Evolutionary conservation across 129 eudicot genomes (phyloP).

Genomic region (Artemisia annua): DNA sequence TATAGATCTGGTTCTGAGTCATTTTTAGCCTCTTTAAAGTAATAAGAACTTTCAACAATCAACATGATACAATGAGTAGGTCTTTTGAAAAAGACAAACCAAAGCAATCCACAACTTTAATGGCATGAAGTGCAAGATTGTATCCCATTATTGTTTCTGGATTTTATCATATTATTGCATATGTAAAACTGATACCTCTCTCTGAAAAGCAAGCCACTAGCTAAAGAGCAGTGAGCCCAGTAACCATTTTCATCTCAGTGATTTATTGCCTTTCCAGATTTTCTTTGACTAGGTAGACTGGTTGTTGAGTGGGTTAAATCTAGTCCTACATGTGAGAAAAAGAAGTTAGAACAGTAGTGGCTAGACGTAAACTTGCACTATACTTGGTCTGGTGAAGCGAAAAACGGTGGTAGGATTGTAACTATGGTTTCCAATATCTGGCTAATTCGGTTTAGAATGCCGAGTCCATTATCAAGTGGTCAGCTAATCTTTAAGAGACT

Average conservation of each 20-base stretch:
- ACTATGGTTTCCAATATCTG: too few species aligned
- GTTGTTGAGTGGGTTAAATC: neutral
- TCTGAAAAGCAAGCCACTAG: neutral
- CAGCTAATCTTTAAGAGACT: too few species aligned
- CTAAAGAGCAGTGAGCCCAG: conserved; percentile 5
- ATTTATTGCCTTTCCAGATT: neutral
- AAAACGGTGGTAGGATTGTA: too few species aligned
- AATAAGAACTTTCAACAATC: neutral
- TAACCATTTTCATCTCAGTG: neutral
- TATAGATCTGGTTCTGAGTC: neutral
- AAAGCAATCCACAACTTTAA: neutral
- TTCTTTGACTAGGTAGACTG: neutral
- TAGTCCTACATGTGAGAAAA: neutral
- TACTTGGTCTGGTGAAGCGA: too few species aligned
- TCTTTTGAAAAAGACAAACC: neutral
- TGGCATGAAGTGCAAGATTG: neutral
- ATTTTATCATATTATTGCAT: neutral
- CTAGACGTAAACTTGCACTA: too few species aligned
- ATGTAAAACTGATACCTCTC: neutral
- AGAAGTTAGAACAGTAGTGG: neutral
- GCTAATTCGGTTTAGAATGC: too few species aligned
- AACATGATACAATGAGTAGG: neutral
- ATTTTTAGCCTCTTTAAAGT: neutral
- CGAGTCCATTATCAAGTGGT: too few species aligned
- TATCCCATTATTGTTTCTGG: neutral